A percentile compares a stretch with the other conserved stretches of the same genome.
Conservation (phyloP, 148 eudicot species). For the Tetragonia tetragonoides region DNA sequence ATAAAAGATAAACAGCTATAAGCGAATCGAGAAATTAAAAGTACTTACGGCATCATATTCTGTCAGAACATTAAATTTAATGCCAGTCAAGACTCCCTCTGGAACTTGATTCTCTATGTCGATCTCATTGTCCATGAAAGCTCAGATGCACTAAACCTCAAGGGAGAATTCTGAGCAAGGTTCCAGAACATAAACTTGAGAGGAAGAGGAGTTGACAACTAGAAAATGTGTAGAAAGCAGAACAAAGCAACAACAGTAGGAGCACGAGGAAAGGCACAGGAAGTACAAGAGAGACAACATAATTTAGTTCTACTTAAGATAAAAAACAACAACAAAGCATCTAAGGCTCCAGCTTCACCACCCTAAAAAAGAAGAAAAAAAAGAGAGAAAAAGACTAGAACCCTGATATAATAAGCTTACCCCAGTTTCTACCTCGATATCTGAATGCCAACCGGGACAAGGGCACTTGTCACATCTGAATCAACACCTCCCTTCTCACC, state of each 20-base stretch:
- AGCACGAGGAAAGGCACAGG: neutral
- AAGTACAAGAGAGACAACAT: neutral
- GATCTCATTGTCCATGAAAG: slow-evolving; percentile 51
- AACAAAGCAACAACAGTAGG: neutral
- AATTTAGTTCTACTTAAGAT: neutral
- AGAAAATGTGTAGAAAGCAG: neutral
- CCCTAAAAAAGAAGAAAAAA: neutral
- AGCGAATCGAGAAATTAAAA: neutral
- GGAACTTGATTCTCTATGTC: slow-evolving; percentile 50
- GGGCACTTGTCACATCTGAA: neutral
- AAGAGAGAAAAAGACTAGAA: neutral
- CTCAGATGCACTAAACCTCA: slow-evolving; percentile 20
- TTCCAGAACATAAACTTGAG: slow-evolving; percentile 4
- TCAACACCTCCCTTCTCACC: slow-evolving; percentile 12
- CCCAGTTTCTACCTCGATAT: neutral
- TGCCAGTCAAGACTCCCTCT: slow-evolving; percentile 50
- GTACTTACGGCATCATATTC: slow-evolving; percentile 76
- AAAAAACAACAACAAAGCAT: neutral
- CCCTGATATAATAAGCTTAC: neutral
- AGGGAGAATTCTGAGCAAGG: slow-evolving; percentile 10
- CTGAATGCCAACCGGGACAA: neutral
- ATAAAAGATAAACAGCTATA: slow-evolving; percentile 5
- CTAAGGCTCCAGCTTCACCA: neutral
- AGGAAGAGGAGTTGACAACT: slow-evolving; percentile 1
- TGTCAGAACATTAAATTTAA: slow-evolving; percentile 52